Base-by-base conservation (phyloP, 2,329 filamentous ascomycete genomes). In the Apiospora marii region DNA sequence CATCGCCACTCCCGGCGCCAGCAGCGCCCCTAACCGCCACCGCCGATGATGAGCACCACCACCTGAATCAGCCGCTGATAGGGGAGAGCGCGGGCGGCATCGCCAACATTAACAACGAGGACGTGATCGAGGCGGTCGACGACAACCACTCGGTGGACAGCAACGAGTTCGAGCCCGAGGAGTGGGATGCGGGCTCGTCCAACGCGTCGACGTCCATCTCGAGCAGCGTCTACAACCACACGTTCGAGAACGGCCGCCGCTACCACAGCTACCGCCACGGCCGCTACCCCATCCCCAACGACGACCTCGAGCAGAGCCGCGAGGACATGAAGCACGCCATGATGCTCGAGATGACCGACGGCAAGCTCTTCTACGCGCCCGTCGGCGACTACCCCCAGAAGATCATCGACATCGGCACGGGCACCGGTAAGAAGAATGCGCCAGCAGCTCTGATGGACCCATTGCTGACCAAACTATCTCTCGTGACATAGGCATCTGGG, bases 401-500 rank as follows among this genome's bases (percentile, higher is more conserved):
- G 68, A 81, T 85, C 22, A 72, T 84, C 16, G 82, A 84, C 61
- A 74, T 77, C 1, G 87, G 87, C 19, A 88, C 87, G 1, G 86
- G 87, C 4, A 87, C 84, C 14, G 85, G 85, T 83, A 76, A 75
- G 75, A 41, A 41, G 30, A 48, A 4, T n/a, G 61, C 37, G 27
- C 3, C 4, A n/a, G 4, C 41, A 30, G 5, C 4, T 30, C 27
- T 30, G 27, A 41, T 24, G 37, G 37, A 51, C 16, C 53, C 37
- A 13, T 41, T 37, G 30, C 53, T 61, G 53, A 61, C 53, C 19
- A 37, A 13, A 4, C 12, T 41, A 41, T 19, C 30, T 61, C 53
- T 61, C 53, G 30, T 16, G 67, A 48, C 13, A 24, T 4, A 81
- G 84, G 85, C n/a, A 80, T 86, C 5, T 90, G 88, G 88, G 87